These are phyloP conservation scores for Vanderwaltozyma polyspora DNA, from an alignment of 805 yeast genomes.

Conservation along the genomic window DNA sequence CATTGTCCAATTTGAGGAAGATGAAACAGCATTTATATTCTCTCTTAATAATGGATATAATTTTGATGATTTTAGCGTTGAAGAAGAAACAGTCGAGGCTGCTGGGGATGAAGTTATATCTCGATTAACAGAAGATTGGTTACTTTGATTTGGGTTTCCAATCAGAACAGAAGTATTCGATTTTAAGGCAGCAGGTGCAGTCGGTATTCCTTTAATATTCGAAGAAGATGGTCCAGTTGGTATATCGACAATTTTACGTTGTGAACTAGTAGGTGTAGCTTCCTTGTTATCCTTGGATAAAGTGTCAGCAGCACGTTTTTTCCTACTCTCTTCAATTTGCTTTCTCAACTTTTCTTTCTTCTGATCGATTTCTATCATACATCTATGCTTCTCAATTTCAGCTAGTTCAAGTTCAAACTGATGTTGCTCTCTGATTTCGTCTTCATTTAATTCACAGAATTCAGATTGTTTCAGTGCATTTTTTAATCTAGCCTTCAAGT, in stretches of 20 bases:
- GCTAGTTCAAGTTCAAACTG: slow-evolving; percentile 9
- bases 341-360: slow-evolving; percentile 16
- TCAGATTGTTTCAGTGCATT: slow-evolving; percentile 46
- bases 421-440: slow-evolving; percentile 9
- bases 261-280: no score
- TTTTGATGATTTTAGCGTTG: no score
- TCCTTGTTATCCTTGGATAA: slow-evolving; percentile 5
- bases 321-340: slow-evolving; percentile 9
- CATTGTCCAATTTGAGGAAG: neutral
- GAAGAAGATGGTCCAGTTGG: slow-evolving; percentile 2
- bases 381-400: slow-evolving; percentile 14
- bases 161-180: no score
- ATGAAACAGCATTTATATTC: no score
- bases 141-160: no score
- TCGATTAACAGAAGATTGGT: no score
- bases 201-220: neutral
- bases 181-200: no score
- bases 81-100: no score
- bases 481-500: slow-evolving; percentile 43
- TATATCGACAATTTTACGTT: neutral
- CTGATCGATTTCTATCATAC: slow-evolving; percentile 12
- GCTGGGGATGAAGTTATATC: no score
- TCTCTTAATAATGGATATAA: no score
- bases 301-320: no score
- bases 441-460: slow-evolving; percentile 34